phyloP scores from a whole-genome alignment of 768 basidiomycete species.

The Tubosaeta sp. region DNA sequence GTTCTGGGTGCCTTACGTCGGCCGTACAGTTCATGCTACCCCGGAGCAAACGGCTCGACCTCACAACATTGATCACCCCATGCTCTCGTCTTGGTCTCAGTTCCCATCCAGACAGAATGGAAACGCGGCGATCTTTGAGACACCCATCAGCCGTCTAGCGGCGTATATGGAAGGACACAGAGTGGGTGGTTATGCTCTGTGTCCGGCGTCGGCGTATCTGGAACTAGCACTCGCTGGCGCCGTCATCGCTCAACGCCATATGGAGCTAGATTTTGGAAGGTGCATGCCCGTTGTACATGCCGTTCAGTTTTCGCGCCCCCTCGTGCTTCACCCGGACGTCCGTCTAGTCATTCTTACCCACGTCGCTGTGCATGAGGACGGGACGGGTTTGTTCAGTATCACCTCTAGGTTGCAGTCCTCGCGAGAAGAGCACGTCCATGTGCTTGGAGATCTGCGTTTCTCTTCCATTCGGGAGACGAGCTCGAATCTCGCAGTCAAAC shows the following conservation, averaged over 20 bases:
- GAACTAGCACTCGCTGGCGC: constrained; percentile 52
- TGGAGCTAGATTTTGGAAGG: constrained; percentile 30
- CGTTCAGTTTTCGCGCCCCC: constrained; percentile 48
- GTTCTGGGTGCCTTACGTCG: constrained; percentile 54
- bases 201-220: constrained; percentile 64
- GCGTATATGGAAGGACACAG: constrained; percentile 50
- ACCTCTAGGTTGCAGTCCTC: constrained; percentile 35
- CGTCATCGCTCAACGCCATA: constrained; percentile 32
- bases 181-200: constrained; percentile 53
- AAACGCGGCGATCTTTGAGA: constrained; percentile 49
- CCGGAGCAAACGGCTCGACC: constrained; percentile 1
- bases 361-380: constrained; percentile 35
- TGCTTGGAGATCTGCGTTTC: constrained; percentile 43
- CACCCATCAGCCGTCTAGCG: constrained; percentile 42
- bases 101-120: constrained; percentile 34
- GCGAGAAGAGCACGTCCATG: constrained; percentile 37
- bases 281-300: constrained; percentile 36
- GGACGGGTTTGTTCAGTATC: constrained; percentile 42
- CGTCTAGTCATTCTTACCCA: constrained; percentile 34
- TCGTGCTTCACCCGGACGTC: constrained; percentile 42
- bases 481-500: constrained; percentile 35
- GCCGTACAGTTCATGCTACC: constrained; percentile 7
- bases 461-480: constrained; percentile 28
- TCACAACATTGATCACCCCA: constrained; percentile 27
- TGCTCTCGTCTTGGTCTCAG: constrained; percentile 41